Evolutionary conservation across 2,329 filamentous ascomycete species (phyloP).

Genomic region (Calonectria naviculata): DNA sequence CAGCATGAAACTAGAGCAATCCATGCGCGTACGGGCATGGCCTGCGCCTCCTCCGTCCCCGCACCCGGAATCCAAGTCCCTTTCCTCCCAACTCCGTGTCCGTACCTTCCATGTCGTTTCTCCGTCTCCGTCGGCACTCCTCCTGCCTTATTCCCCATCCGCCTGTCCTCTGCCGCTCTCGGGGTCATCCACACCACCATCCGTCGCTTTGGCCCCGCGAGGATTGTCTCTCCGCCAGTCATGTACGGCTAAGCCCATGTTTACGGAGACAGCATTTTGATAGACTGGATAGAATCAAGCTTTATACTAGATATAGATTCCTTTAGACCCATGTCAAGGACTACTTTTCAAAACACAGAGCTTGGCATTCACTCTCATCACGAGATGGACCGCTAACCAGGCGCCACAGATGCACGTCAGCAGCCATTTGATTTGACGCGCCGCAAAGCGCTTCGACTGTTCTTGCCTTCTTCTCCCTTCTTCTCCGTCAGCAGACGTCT

Average conservation of each 20-base stretch:
- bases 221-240: neutral
- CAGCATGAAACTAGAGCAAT: neutral
- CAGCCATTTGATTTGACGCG: neutral
- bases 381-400: neutral
- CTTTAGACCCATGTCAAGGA: neutral
- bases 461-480: neutral
- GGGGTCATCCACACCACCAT: neutral
- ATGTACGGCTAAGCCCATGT: neutral
- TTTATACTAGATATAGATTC: neutral
- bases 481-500: neutral
- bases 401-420: neutral
- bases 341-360: neutral
- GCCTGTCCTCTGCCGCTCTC: neutral
- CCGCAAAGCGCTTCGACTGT: too few relatives aligned
- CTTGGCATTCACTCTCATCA: neutral
- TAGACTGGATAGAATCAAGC: neutral
- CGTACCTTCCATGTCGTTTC: neutral
- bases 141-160: neutral
- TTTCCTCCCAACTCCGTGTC: neutral
- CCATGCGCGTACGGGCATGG: neutral
- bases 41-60: conserved; percentile 14
- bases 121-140: conserved; percentile 20
- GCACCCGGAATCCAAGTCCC: neutral
- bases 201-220: neutral
- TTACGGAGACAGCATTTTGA: neutral